Conservation (phyloP, 176 grass and related monocot species). For the Melocanna baccifera region DNA sequence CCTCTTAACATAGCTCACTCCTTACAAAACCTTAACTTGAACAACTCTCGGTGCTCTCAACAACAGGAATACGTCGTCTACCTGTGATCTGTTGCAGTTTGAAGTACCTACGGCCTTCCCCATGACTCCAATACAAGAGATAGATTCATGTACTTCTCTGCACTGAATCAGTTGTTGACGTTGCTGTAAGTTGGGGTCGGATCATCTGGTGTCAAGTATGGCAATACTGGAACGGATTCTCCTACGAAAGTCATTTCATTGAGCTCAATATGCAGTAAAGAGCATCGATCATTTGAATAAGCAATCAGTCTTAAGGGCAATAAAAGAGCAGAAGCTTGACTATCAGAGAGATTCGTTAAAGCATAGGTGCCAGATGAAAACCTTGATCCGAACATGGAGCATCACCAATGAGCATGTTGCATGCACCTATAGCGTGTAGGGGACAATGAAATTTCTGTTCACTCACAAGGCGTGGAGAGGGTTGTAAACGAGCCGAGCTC, state of each 20-base stretch:
- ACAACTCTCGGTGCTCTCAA: neutral
- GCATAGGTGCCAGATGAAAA: neutral
- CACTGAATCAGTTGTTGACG: constrained; percentile 53
- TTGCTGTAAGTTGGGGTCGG: neutral
- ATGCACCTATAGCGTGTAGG: neutral
- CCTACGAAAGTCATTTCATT: neutral
- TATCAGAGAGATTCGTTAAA: neutral
- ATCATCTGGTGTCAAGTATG: constrained; percentile 19
- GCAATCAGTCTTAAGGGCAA: neutral
- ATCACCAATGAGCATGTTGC: neutral
- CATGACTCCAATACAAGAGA: constrained; percentile 40
- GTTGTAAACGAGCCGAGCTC: no score
- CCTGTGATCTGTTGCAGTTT: constrained; percentile 54
- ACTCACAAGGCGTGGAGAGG: neutral
- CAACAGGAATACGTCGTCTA: neutral
- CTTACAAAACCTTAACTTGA: neutral
- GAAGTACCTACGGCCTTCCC: constrained; percentile 52
- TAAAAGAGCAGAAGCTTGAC: neutral
- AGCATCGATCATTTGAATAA: neutral
- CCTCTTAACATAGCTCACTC: neutral
- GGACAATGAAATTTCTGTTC: neutral
- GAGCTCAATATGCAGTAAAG: neutral
- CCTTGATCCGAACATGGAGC: neutral
- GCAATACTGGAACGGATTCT: constrained; percentile 31
- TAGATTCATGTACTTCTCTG: constrained; percentile 55